These are phyloP conservation scores for Tricholomella constricta DNA, from an alignment of 768 basidiomycete genomes.

Conservation along the genomic window DNA sequence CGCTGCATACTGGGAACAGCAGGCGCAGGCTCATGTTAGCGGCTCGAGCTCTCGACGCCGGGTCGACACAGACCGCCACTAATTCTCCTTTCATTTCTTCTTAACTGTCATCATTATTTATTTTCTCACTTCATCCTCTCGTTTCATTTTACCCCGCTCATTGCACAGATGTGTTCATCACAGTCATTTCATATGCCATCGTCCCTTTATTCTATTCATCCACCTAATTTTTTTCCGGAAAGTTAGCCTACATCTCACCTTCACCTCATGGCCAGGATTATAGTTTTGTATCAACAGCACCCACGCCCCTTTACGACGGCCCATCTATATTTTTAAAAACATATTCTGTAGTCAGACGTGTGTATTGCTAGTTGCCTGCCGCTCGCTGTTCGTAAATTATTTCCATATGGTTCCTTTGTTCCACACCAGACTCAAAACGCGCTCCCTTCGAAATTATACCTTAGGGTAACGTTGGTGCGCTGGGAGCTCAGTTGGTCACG, in stretches of 20 bases:
- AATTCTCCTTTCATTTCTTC: slow-evolving; percentile 7
- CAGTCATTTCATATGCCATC: slow-evolving; percentile 5
- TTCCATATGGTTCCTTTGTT: too few species aligned
- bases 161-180: slow-evolving; percentile 19
- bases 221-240: slow-evolving; percentile 1
- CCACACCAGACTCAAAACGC: too few species aligned
- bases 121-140: slow-evolving; percentile 1
- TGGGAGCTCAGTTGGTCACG: background rate
- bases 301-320: slow-evolving; percentile 8
- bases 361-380: slow-evolving; percentile 15
- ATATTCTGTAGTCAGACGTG: slow-evolving; percentile 9
- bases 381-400: too few species aligned
- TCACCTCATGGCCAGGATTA: background rate
- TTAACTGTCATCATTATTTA: slow-evolving; percentile 1
- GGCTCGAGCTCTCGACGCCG: slow-evolving; percentile 37
- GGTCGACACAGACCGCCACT: slow-evolving; percentile 29
- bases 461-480: too few species aligned
- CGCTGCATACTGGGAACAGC: slow-evolving; percentile 62
- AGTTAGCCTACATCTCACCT: slow-evolving; percentile 6
- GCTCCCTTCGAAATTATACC: too few species aligned
- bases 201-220: background rate
- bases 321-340: slow-evolving; percentile 2
- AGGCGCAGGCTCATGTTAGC: slow-evolving; percentile 40
- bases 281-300: slow-evolving; percentile 15
- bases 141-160: slow-evolving; percentile 15